Base-by-base conservation (phyloP, 2,329 filamentous ascomycete species). In the Colletotrichum eleusines region DNA sequence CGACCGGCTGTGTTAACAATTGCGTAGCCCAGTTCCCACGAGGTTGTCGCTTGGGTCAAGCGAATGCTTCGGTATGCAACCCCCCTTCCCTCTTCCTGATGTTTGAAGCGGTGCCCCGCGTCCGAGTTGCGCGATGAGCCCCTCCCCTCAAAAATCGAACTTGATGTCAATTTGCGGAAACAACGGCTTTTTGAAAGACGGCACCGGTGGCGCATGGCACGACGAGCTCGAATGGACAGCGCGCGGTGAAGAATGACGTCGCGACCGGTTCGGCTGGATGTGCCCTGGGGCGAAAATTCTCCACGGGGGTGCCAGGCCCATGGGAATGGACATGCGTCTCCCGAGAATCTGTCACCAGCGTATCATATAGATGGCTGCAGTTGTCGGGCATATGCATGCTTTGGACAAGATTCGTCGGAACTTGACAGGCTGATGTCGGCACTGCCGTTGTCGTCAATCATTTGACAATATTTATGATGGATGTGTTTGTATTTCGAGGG, bases 21-120 rank as follows among this genome's bases (percentile, higher is more conserved):
- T 31, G 46, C 14, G 33, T 46, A 73, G 72, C 72, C 72, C 63
- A 65, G 59, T 76, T 96, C 92, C 79, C 96, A 99, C 88, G 96
- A 99, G 87, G 96, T 99, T 75, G 96, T 99, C 79, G 95, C 96
- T 75, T 99, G 96, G 96, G 93, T 98, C 77, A 99, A 99, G 91
- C 92, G 95, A 77, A 98, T 98, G 78, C 88, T 99, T 67, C 91
- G 92, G 92, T 94, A 89, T 74, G 84, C 69, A 72, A 31, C 31
- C 51, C 16, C 60, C 57, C 20, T 51, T 57, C 51, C 44, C 48
- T 20, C 60, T 44, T 26, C 46, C 53, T 42, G 23, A 18, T 31
- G 23, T 50, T 58, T 26, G 28, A 48, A 35, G 33, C 69, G 40
- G 63, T 58, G 44, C 57, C 28, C 54, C 31, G 44, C 54, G 26